Conservation (phyloP, 177 flowering plant species). For the Tripterygium wilfordii region DNA sequence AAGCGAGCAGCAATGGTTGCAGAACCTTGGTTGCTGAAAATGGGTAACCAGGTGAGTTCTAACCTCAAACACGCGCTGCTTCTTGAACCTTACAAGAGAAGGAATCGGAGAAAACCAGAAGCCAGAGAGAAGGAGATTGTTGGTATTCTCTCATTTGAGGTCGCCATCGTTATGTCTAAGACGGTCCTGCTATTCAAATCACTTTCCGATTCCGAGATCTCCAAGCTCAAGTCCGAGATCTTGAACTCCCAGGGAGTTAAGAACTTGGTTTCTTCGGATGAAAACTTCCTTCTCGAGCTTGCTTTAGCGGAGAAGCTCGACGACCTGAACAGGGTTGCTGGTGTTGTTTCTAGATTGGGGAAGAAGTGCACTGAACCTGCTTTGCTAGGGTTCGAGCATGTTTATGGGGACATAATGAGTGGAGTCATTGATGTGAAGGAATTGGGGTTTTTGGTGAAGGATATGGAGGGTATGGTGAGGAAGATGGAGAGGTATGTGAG, state of each 20-base stretch:
- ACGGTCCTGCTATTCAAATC: conserved; percentile 71
- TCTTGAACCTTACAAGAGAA: conserved; percentile 41
- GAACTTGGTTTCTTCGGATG: conserved; percentile 56
- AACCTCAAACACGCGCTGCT: conserved; percentile 71
- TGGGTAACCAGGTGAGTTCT: conserved; percentile 83
- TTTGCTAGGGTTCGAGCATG: conserved; percentile 90
- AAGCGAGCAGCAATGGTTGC: conserved; percentile 65
- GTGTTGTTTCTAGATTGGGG: conserved; percentile 79
- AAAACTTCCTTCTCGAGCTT: conserved; percentile 52
- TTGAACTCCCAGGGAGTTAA: conserved; percentile 59
- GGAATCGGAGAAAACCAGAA: conserved; percentile 24
- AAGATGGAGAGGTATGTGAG: conserved; percentile 83
- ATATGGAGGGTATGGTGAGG: conserved; percentile 91
- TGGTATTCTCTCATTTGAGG: conserved; percentile 96
- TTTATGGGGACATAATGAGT: conserved; percentile 63
- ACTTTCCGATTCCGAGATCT: conserved; percentile 52
- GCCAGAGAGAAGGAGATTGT: conserved; percentile 25
- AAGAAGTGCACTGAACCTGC: conserved; percentile 78
- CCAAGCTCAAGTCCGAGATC: conserved; percentile 51
- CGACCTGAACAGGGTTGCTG: conserved; percentile 65
- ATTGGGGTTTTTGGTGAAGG: conserved; percentile 86
- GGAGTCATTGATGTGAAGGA: conserved; percentile 67
- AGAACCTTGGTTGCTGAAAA: conserved; percentile 76
- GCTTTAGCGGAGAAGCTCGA: conserved; percentile 76
- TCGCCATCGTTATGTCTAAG: conserved; percentile 87